A percentile compares a stretch with the other conserved stretches of the same genome.
Evolutionary conservation across 2,329 filamentous ascomycete genomes (phyloP).

Genomic region (Parascedosporium putredinis): DNA sequence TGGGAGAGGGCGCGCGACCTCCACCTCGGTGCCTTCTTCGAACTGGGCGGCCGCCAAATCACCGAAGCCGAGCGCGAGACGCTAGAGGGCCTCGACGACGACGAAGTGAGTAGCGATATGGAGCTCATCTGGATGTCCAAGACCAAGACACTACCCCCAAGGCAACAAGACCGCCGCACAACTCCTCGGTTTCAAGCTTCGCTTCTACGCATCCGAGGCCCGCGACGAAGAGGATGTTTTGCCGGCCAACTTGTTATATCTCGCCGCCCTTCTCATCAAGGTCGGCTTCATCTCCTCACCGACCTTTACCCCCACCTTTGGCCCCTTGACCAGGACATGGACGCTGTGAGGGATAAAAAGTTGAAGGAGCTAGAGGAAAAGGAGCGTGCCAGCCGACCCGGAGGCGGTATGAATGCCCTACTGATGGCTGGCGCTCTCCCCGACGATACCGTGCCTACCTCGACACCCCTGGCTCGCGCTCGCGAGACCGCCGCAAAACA

Average conservation of each 20-base stretch:
- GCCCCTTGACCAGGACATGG: conserved; percentile 76
- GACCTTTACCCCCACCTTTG: conserved; percentile 91
- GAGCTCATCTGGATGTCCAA: conserved; percentile 66
- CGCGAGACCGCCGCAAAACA: conserved; percentile 42
- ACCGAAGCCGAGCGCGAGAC: conserved; percentile 45
- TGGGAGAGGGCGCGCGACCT: conserved; percentile 70
- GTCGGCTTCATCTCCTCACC: conserved; percentile 89
- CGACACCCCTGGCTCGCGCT: conserved; percentile 25
- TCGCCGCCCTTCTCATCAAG: conserved; percentile 88
- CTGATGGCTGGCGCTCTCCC: conserved; percentile 77
- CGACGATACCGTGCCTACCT: conserved; percentile 60
- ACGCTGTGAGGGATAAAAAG: conserved; percentile 56
- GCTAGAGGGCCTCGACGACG: conserved; percentile 21
- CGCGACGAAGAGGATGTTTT: conserved; percentile 66
- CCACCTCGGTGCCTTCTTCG: conserved; percentile 79
- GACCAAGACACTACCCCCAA: conserved; percentile 73
- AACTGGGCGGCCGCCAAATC: conserved; percentile 65
- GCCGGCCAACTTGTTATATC: conserved; percentile 85
- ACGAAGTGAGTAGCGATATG: conserved; percentile 33
- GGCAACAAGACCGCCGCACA: conserved; percentile 91
- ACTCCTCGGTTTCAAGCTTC: conserved; percentile 90
- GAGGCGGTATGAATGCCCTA: conserved; percentile 69
- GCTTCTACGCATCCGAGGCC: conserved; percentile 79
- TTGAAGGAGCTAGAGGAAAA: conserved; percentile 69
- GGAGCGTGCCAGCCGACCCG: conserved; percentile 60